Evolutionary conservation across 352 stramenopile genomes (phyloP).

Genomic region (Blastocystis sp.): DNA sequence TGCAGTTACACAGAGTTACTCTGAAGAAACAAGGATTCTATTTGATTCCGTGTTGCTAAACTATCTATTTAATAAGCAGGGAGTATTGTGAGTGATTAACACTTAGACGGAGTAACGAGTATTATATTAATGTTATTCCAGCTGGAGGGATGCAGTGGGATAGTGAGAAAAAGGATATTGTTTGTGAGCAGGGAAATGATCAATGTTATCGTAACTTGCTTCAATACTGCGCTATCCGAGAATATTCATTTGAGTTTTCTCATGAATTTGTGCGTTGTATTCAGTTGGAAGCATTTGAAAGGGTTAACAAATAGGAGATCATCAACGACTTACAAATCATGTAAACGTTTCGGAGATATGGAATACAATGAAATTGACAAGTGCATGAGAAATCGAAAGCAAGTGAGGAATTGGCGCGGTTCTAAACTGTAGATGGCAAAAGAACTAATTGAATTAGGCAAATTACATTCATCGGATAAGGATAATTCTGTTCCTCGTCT

Average conservation of each 20-base stretch:
- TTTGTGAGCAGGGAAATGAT: conserved; percentile 16
- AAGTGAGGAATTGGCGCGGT: background rate
- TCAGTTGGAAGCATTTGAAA: conserved; percentile 17
- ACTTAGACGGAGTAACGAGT: background rate
- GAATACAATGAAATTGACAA: conserved; percentile 44
- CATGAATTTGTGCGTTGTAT: conserved; percentile 56
- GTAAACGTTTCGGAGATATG: conserved; percentile 24
- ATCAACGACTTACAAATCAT: background rate
- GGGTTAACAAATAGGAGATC: background rate
- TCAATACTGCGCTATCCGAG: conserved; percentile 52
- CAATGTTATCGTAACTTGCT: conserved; percentile 19
- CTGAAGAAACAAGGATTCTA: background rate
- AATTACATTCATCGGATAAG: background rate
- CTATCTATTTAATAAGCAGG: background rate
- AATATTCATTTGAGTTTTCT: conserved; percentile 45
- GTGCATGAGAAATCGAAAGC: background rate
- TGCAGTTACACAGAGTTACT: background rate
- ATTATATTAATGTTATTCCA: conserved; percentile 30
- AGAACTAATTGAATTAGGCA: conserved; percentile 12
- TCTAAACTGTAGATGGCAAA: background rate
- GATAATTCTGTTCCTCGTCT: background rate
- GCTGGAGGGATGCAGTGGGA: conserved; percentile 39
- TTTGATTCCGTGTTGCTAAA: background rate
- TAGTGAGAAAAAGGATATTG: background rate
- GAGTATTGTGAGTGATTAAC: background rate